phyloP scores from a whole-genome alignment of 1,284 basidiomycete genomes.

The Caloboletus firmus region DNA sequence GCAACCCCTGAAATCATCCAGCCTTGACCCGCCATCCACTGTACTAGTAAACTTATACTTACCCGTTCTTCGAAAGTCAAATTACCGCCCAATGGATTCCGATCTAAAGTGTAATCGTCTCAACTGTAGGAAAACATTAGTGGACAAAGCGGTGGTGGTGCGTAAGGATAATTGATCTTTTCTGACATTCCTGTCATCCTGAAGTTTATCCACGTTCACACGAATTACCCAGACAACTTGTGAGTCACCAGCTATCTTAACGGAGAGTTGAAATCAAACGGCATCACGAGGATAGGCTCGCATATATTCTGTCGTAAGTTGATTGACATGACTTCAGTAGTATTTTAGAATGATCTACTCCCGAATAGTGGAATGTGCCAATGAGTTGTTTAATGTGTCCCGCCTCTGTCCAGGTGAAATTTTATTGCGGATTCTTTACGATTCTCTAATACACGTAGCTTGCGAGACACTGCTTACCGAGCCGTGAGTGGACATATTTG shows the following conservation, averaged over 20 bases:
- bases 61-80: background rate
- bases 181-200: conserved; percentile 17
- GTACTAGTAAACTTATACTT: background rate
- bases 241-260: conserved; percentile 29
- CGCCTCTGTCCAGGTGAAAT: conserved; percentile 70
- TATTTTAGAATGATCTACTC: conserved; percentile 1
- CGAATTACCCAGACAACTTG: conserved; percentile 44
- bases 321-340: background rate
- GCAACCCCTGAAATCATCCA: conserved; percentile 3
- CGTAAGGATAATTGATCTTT: conserved; percentile 38
- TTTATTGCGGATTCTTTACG: background rate
- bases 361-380: conserved; percentile 73
- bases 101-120: conserved; percentile 74
- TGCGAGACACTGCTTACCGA: conserved; percentile 79
- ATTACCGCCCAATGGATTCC: conserved; percentile 38
- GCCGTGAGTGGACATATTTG: conserved; percentile 48
- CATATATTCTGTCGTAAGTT: conserved; percentile 79
- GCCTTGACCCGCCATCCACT: background rate
- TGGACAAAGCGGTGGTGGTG: conserved; percentile 80
- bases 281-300: conserved; percentile 47
- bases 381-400: conserved; percentile 73
- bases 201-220: conserved; percentile 2
- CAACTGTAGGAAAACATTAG: conserved; percentile 62
- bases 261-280: conserved; percentile 21
- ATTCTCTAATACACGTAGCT: conserved; percentile 42